Evolutionary conservation across 2,329 filamentous ascomycete species (phyloP), one percentile per base, ranked within the genome.

Genomic region (Coleophoma crateriformis): DNA sequence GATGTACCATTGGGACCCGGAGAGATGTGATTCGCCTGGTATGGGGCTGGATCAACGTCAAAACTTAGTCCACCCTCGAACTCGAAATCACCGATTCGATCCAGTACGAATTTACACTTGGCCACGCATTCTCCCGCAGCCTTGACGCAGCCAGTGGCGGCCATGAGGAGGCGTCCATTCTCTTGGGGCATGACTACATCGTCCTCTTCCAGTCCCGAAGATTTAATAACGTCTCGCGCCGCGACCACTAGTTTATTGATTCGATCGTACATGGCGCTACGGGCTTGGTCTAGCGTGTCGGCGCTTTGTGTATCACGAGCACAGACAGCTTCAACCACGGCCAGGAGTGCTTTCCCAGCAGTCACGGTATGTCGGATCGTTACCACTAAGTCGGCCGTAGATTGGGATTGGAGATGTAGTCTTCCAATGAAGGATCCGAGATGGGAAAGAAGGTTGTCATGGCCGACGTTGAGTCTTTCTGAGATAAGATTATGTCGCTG

Each of bases 351-450:
- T 43, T 85, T 85, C 55, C 91, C 95, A 3, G 91, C 90, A 7
- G 82, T 77, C 10, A 91, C 88, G 8, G 91, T 89, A 64, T 92
- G 85, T 63, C 88, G 85, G 44, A 95, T 92, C 14, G 88, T 90
- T 11, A 84, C 71, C 33, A 90, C 82, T 45, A 97, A 77, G 65
- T 96, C 90, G 1, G 87, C 82, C 8, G 90, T 86, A 7, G 90
- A 94, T 54, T 94, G 86, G n/a, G 91, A 94, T 65, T 96, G 90
- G 52, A 96, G 76, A 67, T 96, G 90, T 49, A 96, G 78, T 35
- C 82, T 77, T 14, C 94, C 94, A 64, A 97, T 92, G 66, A 97
- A 96, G 4, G 90, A 95, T 46, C 89, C 92, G 46, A 99, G 81
- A 63, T 91, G 87, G 7, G 91, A 94, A 47, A 99, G 73, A 62